Evolutionary conservation across 2,329 filamentous ascomycete genomes (phyloP).

Genomic region (Xylaria sp.): DNA sequence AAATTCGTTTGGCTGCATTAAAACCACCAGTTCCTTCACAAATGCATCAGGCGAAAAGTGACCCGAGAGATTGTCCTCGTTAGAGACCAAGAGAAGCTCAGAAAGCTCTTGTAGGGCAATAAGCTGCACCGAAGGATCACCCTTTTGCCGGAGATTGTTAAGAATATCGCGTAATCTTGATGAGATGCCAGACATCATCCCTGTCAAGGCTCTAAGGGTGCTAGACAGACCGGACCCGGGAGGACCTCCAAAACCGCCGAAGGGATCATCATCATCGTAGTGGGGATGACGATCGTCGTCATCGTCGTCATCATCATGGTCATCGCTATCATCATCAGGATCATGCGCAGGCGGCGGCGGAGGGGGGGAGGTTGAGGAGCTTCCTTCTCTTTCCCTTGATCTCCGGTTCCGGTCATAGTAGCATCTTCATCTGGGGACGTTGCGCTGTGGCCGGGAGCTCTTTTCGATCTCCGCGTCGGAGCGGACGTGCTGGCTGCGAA

Average conservation of each 20-base stretch:
- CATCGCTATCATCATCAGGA: constrained; percentile 47
- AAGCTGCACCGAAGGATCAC: constrained; percentile 84
- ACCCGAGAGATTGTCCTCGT: constrained; percentile 93
- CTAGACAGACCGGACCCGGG: constrained; percentile 72
- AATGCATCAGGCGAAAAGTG: constrained; percentile 94
- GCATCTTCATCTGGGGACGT: constrained; percentile 63
- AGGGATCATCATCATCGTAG: constrained; percentile 70
- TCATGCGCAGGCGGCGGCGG: constrained; percentile 49
- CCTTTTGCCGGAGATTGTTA: constrained; percentile 77
- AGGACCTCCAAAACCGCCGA: constrained; percentile 71
- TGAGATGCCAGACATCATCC: constrained; percentile 88
- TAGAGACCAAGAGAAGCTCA: constrained; percentile 90
- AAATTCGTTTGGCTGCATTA: constrained; percentile 91
- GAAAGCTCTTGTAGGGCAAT: constrained; percentile 93
- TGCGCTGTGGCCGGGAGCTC: constrained; percentile 54
- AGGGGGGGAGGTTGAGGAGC: constrained; percentile 47
- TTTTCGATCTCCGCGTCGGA: constrained; percentile 57
- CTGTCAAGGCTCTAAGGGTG: constrained; percentile 84
- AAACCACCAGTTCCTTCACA: constrained; percentile 86
- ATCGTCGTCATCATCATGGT: constrained; percentile 58
- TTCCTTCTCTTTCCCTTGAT: constrained; percentile 51
- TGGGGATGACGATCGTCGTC: constrained; percentile 60
- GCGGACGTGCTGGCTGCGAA: constrained; percentile 43
- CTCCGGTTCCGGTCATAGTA: constrained; percentile 73
- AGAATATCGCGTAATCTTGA: constrained; percentile 79